Conservation (phyloP, 371 early-diverging fungal genomes). For the Phascolomyces articulosus region DNA sequence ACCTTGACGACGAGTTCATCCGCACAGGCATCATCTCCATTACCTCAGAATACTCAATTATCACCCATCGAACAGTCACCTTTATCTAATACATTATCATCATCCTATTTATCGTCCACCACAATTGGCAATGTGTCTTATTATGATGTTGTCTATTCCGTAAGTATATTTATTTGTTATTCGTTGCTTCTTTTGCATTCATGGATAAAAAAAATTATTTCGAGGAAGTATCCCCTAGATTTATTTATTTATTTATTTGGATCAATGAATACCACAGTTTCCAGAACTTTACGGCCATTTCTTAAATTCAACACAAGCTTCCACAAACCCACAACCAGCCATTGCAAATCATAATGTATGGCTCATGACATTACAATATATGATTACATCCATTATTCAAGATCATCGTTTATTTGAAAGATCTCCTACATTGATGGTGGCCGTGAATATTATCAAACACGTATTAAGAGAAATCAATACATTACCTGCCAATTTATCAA, state of each 20-base stretch:
- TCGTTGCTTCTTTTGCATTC: too few relatives aligned
- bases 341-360: constrained; percentile 45
- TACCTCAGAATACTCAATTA: not conserved
- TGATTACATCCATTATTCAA: constrained; percentile 40
- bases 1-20: not conserved
- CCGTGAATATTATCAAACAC: constrained; percentile 55
- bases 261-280: constrained; percentile 20
- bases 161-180: constrained; percentile 15
- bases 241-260: not conserved
- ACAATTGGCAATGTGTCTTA: constrained; percentile 36
- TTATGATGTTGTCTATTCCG: constrained; percentile 50
- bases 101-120: not conserved
- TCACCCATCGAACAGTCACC: not conserved
- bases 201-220: too few relatives aligned
- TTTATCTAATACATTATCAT: constrained; percentile 3
- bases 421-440: constrained; percentile 41
- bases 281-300: constrained; percentile 56
- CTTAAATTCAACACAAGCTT: constrained; percentile 26
- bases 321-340: constrained; percentile 32
- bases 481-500: constrained; percentile 40
- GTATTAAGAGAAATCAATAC: constrained; percentile 50
- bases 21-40: not conserved
- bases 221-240: too few relatives aligned
- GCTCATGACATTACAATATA: constrained; percentile 44
- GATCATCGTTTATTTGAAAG: constrained; percentile 43